Conservation (phyloP, 78 protist genomes). For the Dictyostelium brefeldianum region DNA sequence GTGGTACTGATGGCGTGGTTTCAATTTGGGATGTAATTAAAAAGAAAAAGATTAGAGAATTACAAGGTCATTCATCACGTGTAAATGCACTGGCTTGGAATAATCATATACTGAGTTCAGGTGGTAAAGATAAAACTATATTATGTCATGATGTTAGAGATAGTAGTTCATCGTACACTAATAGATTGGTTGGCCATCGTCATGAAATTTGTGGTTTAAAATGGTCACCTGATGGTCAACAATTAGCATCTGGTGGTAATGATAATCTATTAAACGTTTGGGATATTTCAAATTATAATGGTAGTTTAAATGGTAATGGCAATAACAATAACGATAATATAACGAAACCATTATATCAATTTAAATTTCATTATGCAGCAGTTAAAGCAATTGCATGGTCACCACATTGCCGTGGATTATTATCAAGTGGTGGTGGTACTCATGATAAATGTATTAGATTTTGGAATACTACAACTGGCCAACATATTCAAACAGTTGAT, state of each 20-base stretch:
- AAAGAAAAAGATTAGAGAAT: slow-evolving; percentile 66
- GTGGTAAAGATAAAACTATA: slow-evolving; percentile 86
- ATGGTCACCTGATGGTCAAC: slow-evolving; percentile 96
- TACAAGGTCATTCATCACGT: slow-evolving; percentile 90
- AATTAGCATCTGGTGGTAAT: slow-evolving; percentile 99
- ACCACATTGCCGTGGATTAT: slow-evolving; percentile 93
- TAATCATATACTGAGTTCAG: slow-evolving; percentile 81
- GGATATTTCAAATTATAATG: slow-evolving; percentile 46
- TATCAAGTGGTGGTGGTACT: slow-evolving; percentile 99
- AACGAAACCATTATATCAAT: slow-evolving; percentile 50
- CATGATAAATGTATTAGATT: slow-evolving; percentile 97
- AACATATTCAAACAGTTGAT: slow-evolving; percentile 77
- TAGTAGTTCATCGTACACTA: not conserved
- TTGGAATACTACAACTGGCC: slow-evolving; percentile 95
- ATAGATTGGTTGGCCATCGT: slow-evolving; percentile 88
- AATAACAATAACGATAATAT: not conserved
- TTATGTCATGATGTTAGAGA: slow-evolving; percentile 94
- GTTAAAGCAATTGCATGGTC: slow-evolving; percentile 99
- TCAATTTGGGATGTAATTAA: slow-evolving; percentile 94
- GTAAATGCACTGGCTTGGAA: slow-evolving; percentile 96
- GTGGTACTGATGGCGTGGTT: slow-evolving; percentile 85
- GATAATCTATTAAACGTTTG: slow-evolving; percentile 97
- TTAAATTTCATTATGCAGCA: slow-evolving; percentile 94
- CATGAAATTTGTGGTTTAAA: slow-evolving; percentile 98
- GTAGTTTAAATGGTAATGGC: not conserved